phyloP scores from a whole-genome alignment of 148 eudicot genomes.

The Hydrangea macrophylla region DNA sequence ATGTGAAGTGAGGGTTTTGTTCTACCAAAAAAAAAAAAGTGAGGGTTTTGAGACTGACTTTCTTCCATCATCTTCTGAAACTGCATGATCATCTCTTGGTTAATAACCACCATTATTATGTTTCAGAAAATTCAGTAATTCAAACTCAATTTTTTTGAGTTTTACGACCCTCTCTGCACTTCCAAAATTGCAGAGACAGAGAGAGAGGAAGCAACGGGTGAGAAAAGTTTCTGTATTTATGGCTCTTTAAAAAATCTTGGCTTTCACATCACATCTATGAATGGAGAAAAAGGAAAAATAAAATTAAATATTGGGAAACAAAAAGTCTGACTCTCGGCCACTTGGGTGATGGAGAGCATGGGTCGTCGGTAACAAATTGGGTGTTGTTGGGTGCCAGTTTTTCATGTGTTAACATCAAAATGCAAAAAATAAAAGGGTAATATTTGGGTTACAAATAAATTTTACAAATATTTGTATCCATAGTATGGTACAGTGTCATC shows the following conservation, averaged over 20 bases:
- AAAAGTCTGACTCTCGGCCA: too few species aligned
- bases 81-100: constrained; percentile 66
- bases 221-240: too few species aligned
- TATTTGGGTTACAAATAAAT: too few species aligned
- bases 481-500: too few species aligned
- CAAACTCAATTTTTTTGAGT: constrained; percentile 7
- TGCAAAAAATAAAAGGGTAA: too few species aligned
- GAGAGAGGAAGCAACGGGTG: neutral
- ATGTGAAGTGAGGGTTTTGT: constrained; percentile 10
- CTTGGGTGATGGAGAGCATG: too few species aligned
- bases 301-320: neutral
- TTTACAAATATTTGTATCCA: too few species aligned
- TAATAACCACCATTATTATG: constrained; percentile 38
- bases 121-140: neutral
- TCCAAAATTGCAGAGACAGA: constrained; percentile 1
- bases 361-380: too few species aligned
- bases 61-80: constrained; percentile 57
- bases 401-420: too few species aligned
- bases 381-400: too few species aligned
- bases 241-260: too few species aligned
- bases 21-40: too few species aligned
- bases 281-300: neutral
- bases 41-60: constrained; percentile 28
- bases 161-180: neutral
- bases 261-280: neutral